Percentiles rank a stretch among this genome's conserved stretches.
Evolutionary conservation across 805 yeast species (phyloP).

Genomic region (Starmerella asiatica): DNA sequence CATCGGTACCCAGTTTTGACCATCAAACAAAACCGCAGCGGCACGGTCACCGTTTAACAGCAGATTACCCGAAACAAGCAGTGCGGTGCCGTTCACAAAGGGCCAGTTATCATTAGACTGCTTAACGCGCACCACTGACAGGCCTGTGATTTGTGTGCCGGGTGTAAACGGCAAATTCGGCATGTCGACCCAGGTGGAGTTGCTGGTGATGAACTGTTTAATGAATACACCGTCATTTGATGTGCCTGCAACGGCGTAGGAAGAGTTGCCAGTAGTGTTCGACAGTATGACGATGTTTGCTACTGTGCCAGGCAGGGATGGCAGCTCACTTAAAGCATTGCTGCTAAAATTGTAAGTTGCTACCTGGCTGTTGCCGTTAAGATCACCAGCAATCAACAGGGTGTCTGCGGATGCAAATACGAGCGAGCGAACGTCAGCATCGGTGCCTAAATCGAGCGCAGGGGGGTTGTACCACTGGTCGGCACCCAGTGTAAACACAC

Average conservation of each 20-base stretch:
- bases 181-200: constrained; percentile 4
- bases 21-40: constrained; percentile 52
- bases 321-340: constrained; percentile 31
- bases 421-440: constrained; percentile 4
- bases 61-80: constrained; percentile 49
- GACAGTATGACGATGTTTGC: constrained; percentile 7
- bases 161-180: background rate
- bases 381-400: constrained; percentile 41
- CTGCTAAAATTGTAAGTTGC: constrained; percentile 42
- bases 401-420: constrained; percentile 31
- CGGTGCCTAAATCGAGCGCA: constrained; percentile 1
- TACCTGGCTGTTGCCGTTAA: constrained; percentile 33
- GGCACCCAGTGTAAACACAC: constrained; percentile 39
- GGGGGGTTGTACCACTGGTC: constrained; percentile 16
- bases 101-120: background rate
- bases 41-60: constrained; percentile 23
- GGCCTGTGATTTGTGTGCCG: constrained; percentile 1
- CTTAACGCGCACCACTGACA: constrained; percentile 4
- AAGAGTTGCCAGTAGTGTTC: constrained; percentile 3
- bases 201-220: constrained; percentile 1
- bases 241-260: constrained; percentile 3
- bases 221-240: background rate
- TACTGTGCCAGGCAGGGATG: constrained; percentile 27
- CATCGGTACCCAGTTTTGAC: constrained; percentile 53
- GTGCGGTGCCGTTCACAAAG: constrained; percentile 30